phyloP scores from a whole-genome alignment of 108 stramenopile species.

The Nitzschia sp. region DNA sequence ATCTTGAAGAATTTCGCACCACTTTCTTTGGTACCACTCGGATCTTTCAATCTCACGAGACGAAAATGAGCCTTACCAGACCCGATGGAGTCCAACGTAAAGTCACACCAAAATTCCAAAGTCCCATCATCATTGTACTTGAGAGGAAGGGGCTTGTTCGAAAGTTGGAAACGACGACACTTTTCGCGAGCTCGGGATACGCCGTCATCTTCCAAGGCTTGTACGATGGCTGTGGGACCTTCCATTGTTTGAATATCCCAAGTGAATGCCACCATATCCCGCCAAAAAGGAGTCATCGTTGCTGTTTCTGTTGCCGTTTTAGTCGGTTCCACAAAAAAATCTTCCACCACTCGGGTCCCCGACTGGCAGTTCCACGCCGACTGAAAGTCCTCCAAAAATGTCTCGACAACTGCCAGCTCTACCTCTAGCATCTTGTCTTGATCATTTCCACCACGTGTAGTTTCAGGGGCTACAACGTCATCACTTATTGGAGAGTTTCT shows the following conservation, averaged over 20 bases:
- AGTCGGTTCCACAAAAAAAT: not conserved
- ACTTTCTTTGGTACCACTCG: not conserved
- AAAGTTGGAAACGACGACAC: not conserved
- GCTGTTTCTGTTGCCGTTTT: not conserved
- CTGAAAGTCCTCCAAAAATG: not conserved
- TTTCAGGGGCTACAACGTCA: no score
- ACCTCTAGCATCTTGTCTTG: no score
- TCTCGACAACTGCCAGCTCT: no score
- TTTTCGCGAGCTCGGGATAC: not conserved
- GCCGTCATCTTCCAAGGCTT: not conserved
- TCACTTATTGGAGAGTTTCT: no score
- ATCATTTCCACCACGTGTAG: no score
- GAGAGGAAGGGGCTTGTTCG: not conserved
- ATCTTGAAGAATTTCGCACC: not conserved
- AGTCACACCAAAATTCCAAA: constrained; percentile 18
- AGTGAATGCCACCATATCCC: constrained; percentile 28
- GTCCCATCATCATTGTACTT: not conserved
- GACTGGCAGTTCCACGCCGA: not conserved
- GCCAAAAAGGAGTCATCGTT: constrained; percentile 22
- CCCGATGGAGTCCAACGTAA: not conserved
- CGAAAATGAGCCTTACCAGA: constrained; percentile 9
- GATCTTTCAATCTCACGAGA: not conserved
- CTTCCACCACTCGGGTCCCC: not conserved
- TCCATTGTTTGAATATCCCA: constrained; percentile 28
- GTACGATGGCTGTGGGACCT: not conserved